Percentiles rank a stretch among this genome's conserved stretches.
phyloP scores from a whole-genome alignment of 1,284 basidiomycete species.

The Meira nashicola region DNA sequence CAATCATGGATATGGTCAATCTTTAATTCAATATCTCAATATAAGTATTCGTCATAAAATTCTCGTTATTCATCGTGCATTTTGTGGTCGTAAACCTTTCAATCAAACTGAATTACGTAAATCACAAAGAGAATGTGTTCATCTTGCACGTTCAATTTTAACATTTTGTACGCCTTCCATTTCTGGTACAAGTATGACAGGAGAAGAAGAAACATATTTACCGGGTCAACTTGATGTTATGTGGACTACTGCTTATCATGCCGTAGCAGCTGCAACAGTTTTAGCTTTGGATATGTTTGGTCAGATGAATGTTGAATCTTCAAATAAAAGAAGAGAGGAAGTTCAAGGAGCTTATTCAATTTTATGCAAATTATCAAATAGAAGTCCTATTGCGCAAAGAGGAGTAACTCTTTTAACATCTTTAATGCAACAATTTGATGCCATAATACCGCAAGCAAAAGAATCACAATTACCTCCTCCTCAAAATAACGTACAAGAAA shows the following conservation, averaged over 20 bases:
- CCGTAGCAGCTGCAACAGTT: constrained; percentile 30
- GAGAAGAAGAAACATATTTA: no score
- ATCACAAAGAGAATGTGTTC: constrained; percentile 26
- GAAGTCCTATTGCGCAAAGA: constrained; percentile 27
- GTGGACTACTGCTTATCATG: constrained; percentile 34
- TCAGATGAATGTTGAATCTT: no score
- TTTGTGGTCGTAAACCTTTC: constrained; percentile 25
- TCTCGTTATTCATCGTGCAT: constrained; percentile 33
- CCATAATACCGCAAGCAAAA: no score
- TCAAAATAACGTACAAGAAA: constrained; percentile 4
- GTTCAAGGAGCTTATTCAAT: constrained; percentile 23
- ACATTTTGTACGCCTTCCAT: constrained; percentile 23
- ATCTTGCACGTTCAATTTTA: constrained; percentile 28
- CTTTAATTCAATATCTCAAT: constrained; percentile 26
- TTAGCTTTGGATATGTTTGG: constrained; percentile 32
- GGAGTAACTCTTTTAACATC: constrained; percentile 24
- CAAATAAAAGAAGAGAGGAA: constrained; percentile 13
- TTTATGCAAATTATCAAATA: constrained; percentile 18
- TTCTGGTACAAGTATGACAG: constrained; percentile 21
- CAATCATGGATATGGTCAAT: constrained; percentile 23
- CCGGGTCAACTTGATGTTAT: constrained; percentile 26
- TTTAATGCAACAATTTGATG: constrained; percentile 19
- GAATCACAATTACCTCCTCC: no score
- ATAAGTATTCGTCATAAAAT: constrained; percentile 34
- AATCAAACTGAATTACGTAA: constrained; percentile 18